Evolutionary conservation across 306 rosid genomes (phyloP).

Genomic region (Amphicarpaea edgeworthii): DNA sequence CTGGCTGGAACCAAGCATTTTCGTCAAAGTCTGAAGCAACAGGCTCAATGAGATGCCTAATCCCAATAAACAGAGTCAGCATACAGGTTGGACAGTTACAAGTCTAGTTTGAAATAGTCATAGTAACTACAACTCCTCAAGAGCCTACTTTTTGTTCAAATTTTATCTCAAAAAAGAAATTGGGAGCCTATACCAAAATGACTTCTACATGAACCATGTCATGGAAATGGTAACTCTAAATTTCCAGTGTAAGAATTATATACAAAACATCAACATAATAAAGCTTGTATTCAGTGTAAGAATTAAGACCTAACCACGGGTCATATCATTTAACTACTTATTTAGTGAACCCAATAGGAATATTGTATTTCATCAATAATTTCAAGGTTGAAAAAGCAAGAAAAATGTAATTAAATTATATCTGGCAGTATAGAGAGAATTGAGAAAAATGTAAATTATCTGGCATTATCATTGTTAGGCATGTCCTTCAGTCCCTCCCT

Average conservation of each 20-base stretch:
- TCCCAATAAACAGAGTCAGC: conserved; percentile 29
- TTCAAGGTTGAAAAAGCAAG: conserved; percentile 23
- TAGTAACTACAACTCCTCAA: conserved; percentile 12
- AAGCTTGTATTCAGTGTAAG: conserved; percentile 4
- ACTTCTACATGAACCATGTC: neutral
- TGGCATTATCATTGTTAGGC: no score
- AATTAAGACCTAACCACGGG: conserved; percentile 18
- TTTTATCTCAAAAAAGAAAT: neutral
- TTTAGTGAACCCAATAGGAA: conserved; percentile 20
- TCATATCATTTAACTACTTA: conserved; percentile 26
- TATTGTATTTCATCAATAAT: conserved; percentile 26
- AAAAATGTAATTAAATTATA: conserved; percentile 22
- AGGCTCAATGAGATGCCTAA: conserved; percentile 10
- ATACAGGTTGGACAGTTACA: conserved; percentile 10
- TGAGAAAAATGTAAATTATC: no score
- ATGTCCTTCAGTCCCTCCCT: no score
- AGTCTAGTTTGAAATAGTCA: conserved; percentile 24
- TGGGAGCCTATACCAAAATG: neutral
- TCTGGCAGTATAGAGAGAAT: neutral
- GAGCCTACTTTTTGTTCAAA: conserved; percentile 5
- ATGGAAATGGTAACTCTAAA: conserved; percentile 27
- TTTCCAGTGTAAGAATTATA: conserved; percentile 23
- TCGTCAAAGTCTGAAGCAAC: conserved; percentile 2
- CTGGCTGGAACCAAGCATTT: neutral
- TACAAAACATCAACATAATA: conserved; percentile 20